Evolutionary conservation across 768 basidiomycete genomes (phyloP).

Genomic region (Podaxis rugospora): DNA sequence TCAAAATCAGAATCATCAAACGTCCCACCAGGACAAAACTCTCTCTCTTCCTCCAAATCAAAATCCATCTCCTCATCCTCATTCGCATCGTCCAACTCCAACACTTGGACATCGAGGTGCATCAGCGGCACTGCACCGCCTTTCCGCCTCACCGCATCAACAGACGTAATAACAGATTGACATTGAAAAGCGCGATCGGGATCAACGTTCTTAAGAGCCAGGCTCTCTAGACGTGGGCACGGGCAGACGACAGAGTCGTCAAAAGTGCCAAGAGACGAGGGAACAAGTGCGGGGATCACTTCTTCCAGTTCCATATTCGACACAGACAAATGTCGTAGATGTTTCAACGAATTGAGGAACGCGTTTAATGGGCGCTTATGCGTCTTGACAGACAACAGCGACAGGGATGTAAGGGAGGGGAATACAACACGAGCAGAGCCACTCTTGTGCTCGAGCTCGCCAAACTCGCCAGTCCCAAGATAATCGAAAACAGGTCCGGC

Average conservation of each 20-base stretch:
- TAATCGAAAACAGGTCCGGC: constrained; percentile 33
- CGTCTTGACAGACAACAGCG: constrained; percentile 9
- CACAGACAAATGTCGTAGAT: constrained; percentile 8
- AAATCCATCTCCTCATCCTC: constrained; percentile 16
- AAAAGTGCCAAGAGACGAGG: constrained; percentile 16
- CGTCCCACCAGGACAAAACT: constrained; percentile 28
- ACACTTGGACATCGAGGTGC: constrained; percentile 16
- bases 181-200: constrained; percentile 24
- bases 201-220: constrained; percentile 34
- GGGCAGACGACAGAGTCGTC: constrained; percentile 20
- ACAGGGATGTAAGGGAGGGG: constrained; percentile 1
- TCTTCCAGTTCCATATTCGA: constrained; percentile 11
- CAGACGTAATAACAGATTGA: constrained; percentile 28
- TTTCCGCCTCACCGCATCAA: constrained; percentile 27
- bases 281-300: constrained; percentile 12
- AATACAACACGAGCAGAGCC: constrained; percentile 10
- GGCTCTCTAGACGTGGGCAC: constrained; percentile 31
- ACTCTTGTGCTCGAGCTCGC: constrained; percentile 14
- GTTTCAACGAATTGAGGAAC: constrained; percentile 9
- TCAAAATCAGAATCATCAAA: constrained; percentile 36
- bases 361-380: constrained; percentile 12
- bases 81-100: constrained; percentile 19
- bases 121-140: constrained; percentile 14
- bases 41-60: constrained; percentile 13
- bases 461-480: constrained; percentile 29